Base-by-base conservation (phyloP, 1,284 basidiomycete genomes). In the Apiotrichum siamense region DNA sequence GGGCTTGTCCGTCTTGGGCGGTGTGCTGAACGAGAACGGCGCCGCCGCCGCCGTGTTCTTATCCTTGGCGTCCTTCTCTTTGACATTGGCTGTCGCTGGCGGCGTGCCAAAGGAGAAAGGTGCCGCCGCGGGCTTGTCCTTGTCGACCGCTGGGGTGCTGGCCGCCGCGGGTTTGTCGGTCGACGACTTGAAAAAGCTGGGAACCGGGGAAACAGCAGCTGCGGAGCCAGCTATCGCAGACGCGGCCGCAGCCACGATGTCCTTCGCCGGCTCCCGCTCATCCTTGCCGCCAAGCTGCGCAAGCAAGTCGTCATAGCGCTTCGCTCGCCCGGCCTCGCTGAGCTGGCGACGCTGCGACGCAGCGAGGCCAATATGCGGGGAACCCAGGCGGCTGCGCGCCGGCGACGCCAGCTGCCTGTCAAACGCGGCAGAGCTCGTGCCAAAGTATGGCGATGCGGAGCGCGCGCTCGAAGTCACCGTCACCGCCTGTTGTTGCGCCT, bases 271-370 rank as follows among this genome's bases (percentile, higher is more conserved):
- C 27, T 21, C 26, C 4, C 18, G 7, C 23, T n/a, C 37, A 5
- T 39, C 42, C 21, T 35, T 29, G 11, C 32, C 17, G 12, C 46
- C 51, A 10, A 59, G 43, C 44, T 50, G 52, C 20, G 57, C 54
- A 18, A 55, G 38, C 29, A 59, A 45, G 43, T 55, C 53, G 27
- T 59, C 57, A 27, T 59, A 48, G 7, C 57, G 41, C 44, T 52
- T 51, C 12, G 47, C 35, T 1, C 57, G 41, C 0, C 53, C 57
- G 0, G 49, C 54, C 36, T 55, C 52, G 27, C 43, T 47, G 4
- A 55, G 42, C 26, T 55, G 57, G 10, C 56, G 27, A 7, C 51
- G 47, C 20, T 21, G 25, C 10, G 36, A 36, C 9, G 21, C 17
- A 2, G 5, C n/a, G 23, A 42, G 36, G 27, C 29, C n/a, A n/a